These are phyloP conservation scores for Cyclotella sp. DNA, from an alignment of 108 stramenopile genomes.

Conservation along the genomic window DNA sequence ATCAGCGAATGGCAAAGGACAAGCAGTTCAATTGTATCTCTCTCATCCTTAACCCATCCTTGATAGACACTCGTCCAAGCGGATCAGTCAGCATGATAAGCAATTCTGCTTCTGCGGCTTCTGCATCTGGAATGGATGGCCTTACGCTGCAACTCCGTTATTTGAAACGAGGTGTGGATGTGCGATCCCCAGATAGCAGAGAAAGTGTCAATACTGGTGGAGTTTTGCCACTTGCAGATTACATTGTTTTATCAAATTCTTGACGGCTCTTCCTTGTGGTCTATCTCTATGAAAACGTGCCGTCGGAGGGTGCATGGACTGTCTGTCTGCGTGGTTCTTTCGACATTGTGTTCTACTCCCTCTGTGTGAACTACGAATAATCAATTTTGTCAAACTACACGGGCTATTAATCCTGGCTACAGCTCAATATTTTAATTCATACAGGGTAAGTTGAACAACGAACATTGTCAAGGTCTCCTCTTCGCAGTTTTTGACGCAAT, in stretches of 20 bases:
- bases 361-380: too few relatives aligned
- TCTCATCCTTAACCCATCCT: slow-evolving; percentile 70
- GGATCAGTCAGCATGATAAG: slow-evolving; percentile 50
- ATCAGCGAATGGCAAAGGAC: slow-evolving; percentile 47
- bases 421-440: too few relatives aligned
- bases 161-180: slow-evolving; percentile 70
- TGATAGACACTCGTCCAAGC: slow-evolving; percentile 76
- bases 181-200: slow-evolving; percentile 40
- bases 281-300: background rate
- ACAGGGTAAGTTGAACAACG: too few relatives aligned
- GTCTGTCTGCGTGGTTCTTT: too few relatives aligned
- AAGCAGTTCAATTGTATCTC: slow-evolving; percentile 53
- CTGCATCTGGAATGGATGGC: slow-evolving; percentile 47
- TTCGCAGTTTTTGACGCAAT: background rate
- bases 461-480: too few relatives aligned
- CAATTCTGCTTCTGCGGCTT: slow-evolving; percentile 36
- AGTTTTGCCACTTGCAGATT: slow-evolving; percentile 70
- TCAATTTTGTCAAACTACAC: too few relatives aligned
- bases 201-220: slow-evolving; percentile 62
- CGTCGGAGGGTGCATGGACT: too few relatives aligned
- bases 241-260: slow-evolving; percentile 50
- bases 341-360: too few relatives aligned
- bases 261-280: background rate
- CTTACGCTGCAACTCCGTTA: slow-evolving; percentile 72
- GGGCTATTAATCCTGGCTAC: too few relatives aligned